phyloP scores from a whole-genome alignment of 805 yeast species.

The Starmerella vaccinii region DNA sequence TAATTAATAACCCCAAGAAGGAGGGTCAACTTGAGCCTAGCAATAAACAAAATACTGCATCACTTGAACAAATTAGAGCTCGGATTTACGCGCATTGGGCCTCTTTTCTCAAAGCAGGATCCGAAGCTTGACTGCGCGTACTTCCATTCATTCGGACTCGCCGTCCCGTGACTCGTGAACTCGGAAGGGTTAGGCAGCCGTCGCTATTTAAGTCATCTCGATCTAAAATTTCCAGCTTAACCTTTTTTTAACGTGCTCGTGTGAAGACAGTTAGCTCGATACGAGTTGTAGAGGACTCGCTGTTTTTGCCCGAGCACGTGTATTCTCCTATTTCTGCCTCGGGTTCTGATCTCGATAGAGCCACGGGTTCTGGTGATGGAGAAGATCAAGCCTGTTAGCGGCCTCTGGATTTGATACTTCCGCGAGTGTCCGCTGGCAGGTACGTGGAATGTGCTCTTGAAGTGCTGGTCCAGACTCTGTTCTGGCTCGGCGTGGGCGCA shows the following conservation, averaged over 20 bases:
- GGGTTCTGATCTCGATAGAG: slow-evolving; percentile 24
- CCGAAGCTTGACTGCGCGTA: too few relatives aligned
- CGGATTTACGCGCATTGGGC: too few relatives aligned
- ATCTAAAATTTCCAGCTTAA: neutral
- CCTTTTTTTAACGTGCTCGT: neutral
- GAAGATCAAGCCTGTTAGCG: slow-evolving; percentile 26
- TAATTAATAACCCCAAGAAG: too few relatives aligned
- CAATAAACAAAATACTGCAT: too few relatives aligned
- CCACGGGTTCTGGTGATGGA: slow-evolving; percentile 31
- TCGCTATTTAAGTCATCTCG: neutral
- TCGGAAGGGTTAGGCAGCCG: too few relatives aligned
- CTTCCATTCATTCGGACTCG: too few relatives aligned
- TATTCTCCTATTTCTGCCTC: slow-evolving; percentile 33
- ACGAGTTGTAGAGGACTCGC: slow-evolving; percentile 4
- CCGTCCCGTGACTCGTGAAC: too few relatives aligned
- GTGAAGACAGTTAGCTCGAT: neutral
- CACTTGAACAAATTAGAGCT: too few relatives aligned
- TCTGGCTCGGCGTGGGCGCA: slow-evolving; percentile 21
- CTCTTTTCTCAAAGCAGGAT: too few relatives aligned
- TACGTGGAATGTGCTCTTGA: slow-evolving; percentile 25
- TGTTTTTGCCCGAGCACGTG: neutral
- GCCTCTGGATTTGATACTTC: slow-evolving; percentile 25
- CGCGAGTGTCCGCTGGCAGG: slow-evolving; percentile 11
- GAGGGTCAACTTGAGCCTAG: too few relatives aligned
- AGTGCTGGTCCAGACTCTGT: slow-evolving; percentile 8